Base-by-base conservation (phyloP, 768 basidiomycete genomes). In the Trametes cubensis region DNA sequence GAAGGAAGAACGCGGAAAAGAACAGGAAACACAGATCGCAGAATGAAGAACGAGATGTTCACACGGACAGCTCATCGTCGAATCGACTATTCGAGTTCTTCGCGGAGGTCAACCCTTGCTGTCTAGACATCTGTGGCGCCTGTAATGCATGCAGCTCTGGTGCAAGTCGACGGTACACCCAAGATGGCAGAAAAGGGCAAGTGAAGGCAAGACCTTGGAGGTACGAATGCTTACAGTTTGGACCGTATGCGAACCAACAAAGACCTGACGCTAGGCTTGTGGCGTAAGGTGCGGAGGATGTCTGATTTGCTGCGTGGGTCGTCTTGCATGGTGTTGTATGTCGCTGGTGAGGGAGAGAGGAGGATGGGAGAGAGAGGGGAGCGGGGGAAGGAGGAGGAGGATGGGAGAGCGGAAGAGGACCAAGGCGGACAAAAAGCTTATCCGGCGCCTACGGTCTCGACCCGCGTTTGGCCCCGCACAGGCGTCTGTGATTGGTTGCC, bases 401-500 rank as follows among this genome's bases (percentile, higher is more conserved):
- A 45, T 5, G 50, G 44, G 34, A 38, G 50, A 6, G 60, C 45
- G 49, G 51, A 48, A 45, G n/a, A 39, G 21, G 56, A 54, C 46
- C 41, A 55, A 60, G 57, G 17, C 51, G 58, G 58, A 52, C 58
- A 55, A 64, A 60, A 64, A 60, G 63, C 54, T 64, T 64, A 64
- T 34, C 58, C 58, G 55, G 63, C 58, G 58, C 34, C 50, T 60
- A 30, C 18, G 11, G 52, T 5, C 49, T 50, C 25, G 52, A 56
- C 30, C 50, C 45, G 23, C 46, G 17, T 40, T 40, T 26, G 34
- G 15, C 51, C 55, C 49, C 61, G 18, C 52, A 40, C 21, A 20
- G 52, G 40, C 52, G 57, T 45, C 48, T 28, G 47, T 6, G 39
- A 14, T n/a, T 18, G 39, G 23, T 13, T 47, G 20, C 46, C 46